Evolutionary conservation across 768 basidiomycete species (phyloP).

Genomic region (Boletus speciosus): DNA sequence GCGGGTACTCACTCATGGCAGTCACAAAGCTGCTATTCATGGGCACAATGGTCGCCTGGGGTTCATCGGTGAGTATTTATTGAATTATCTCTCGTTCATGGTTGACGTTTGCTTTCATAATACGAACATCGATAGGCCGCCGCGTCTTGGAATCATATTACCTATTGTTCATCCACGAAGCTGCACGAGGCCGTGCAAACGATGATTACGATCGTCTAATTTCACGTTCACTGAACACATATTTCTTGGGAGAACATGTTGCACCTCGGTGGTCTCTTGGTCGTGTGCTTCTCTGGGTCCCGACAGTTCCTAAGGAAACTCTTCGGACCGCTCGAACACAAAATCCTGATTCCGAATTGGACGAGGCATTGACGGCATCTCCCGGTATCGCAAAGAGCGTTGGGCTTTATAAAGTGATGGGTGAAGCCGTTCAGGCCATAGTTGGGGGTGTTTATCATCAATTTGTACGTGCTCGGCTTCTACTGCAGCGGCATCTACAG

Average conservation of each 20-base stretch:
- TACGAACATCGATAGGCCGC: constrained; percentile 49
- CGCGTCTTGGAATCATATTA: constrained; percentile 76
- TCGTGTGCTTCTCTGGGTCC: constrained; percentile 72
- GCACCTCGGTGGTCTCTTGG: constrained; percentile 75
- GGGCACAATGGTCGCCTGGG: constrained; percentile 72
- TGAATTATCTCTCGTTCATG: background rate
- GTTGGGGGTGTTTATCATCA: constrained; percentile 77
- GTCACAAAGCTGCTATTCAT: constrained; percentile 58
- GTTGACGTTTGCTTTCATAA: background rate
- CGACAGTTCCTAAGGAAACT: constrained; percentile 43
- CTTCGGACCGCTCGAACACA: constrained; percentile 21
- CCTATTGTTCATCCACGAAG: constrained; percentile 64
- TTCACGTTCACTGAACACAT: constrained; percentile 60
- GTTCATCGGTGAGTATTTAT: constrained; percentile 56
- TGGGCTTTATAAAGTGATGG: constrained; percentile 75
- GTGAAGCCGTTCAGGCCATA: constrained; percentile 71
- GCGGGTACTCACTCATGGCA: constrained; percentile 74
- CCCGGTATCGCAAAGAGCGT: constrained; percentile 46
- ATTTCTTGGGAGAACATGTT: constrained; percentile 68
- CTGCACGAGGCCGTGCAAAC: constrained; percentile 40
- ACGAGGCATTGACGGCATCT: constrained; percentile 26
- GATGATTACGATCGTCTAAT: constrained; percentile 59
- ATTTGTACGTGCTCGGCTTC: constrained; percentile 52
- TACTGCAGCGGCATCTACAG: constrained; percentile 17
- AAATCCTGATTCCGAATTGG: constrained; percentile 25